These are phyloP conservation scores for Fusarium poae DNA, from an alignment of 2,329 filamentous ascomycete genomes.

Conservation along the genomic window DNA sequence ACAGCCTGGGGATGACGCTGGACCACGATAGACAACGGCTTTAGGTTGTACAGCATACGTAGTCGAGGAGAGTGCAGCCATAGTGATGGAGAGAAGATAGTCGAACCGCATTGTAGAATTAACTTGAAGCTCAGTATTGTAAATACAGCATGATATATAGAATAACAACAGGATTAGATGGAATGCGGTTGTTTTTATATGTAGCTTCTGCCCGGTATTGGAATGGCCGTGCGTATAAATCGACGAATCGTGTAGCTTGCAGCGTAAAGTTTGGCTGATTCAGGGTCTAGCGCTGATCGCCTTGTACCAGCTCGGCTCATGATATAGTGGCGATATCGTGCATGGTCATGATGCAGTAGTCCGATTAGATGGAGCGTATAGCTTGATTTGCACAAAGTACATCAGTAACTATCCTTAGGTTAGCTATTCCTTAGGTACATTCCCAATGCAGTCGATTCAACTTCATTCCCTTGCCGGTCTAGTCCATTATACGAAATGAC, in stretches of 20 bases:
- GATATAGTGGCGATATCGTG: background rate
- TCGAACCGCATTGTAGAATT: background rate
- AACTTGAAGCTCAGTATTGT: too few species aligned
- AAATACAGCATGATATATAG: too few species aligned
- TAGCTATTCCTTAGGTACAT: fast-evolving
- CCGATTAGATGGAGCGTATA: conserved; percentile 7
- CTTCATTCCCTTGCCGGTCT: too few species aligned
- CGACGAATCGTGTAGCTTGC: background rate
- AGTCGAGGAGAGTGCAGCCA: background rate
- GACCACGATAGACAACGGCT: conserved; percentile 19
- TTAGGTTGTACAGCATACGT: background rate
- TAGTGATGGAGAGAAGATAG: background rate
- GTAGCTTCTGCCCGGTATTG: fast-evolving
- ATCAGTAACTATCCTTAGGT: fast-evolving
- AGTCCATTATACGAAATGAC: fast-evolving
- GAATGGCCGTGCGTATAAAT: background rate
- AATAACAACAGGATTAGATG: too few species aligned
- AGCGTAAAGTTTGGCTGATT: background rate
- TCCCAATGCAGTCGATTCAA: fast-evolving
- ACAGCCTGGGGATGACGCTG: conserved; percentile 11
- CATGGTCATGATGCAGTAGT: background rate
- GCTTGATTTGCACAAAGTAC: fast-evolving
- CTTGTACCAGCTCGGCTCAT: background rate
- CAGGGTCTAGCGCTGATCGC: background rate
- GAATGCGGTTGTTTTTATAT: background rate